Base-by-base conservation (phyloP, 345 rosid species). In the Arabis hirsuta region DNA sequence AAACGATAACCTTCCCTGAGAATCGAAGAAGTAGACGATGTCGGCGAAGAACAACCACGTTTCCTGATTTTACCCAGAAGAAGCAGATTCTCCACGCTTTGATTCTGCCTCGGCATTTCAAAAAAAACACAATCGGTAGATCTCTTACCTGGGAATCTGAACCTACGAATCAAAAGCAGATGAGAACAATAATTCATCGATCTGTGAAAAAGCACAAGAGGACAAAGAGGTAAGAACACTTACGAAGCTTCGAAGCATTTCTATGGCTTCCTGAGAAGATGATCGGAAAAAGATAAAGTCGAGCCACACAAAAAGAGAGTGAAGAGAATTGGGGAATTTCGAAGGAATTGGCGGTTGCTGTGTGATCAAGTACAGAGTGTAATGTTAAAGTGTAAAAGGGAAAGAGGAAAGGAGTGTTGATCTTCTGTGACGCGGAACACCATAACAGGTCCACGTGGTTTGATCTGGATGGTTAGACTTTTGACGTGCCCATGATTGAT, bases 1-100 rank as follows among this genome's bases (percentile, higher is more conserved):
- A 91, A 86, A 48, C 91, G 74, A 78, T 90, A 91, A 65, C 86
- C 91, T 50, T 86, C 97, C 55, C 88, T 67, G 13, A 90, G 47
- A 13, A 96, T 84, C 5, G 99, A 95, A 3, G 99, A 84, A 6
- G 97, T 91, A 0, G 97, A 91, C 1, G 96, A 91, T 9, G 99
- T 84, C 9, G 96, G 92, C n/a, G 99, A 87, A 0, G 99, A 91
- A 74, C 88, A 87, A 45, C 90, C 99, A 5, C 99, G 91, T 68
- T 95, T 95, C 73, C 99, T 85, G 78, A 95, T 87, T 78, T 95
- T 95, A 2, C 96, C 96, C 0, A 85, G 87, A 2, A 94, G 82
- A 12, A 71, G 63, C 22, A 88, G 77, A 71, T 79, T 82, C 78
- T 84, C 90, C 78, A 81, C 65, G 51, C 69, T 80, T 43, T 82